phyloP scores from a whole-genome alignment of 495 filamentous ascomycete genomes.

The Penicillium pancosmium region DNA sequence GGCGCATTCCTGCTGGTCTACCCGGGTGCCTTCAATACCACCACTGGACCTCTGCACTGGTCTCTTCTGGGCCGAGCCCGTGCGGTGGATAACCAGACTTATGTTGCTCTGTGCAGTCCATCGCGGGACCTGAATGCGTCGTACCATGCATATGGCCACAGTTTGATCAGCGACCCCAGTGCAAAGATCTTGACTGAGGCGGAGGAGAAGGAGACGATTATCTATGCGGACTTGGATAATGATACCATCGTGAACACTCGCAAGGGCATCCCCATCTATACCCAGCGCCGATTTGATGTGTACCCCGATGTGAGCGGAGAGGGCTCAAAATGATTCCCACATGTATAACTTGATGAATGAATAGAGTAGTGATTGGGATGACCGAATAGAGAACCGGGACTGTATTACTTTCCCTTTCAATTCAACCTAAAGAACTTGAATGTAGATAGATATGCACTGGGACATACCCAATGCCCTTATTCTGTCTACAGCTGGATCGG shows the following conservation, averaged over 20 bases:
- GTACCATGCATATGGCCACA: conserved; percentile 94
- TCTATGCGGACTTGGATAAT: conserved; percentile 73
- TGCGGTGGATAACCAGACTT: conserved; percentile 93
- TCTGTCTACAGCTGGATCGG: too few species aligned
- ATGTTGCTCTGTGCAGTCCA: conserved; percentile 90
- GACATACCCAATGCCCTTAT: too few species aligned
- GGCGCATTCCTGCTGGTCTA: conserved; percentile 85
- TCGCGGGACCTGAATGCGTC: conserved; percentile 74
- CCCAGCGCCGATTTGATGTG: conserved; percentile 90
- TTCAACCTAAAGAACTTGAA: too few species aligned
- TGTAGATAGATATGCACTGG: too few species aligned
- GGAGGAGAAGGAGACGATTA: conserved; percentile 72
- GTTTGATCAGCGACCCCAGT: conserved; percentile 86
- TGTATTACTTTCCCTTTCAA: too few species aligned
- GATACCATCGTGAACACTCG: conserved; percentile 75
- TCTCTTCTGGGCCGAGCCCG: conserved; percentile 76
- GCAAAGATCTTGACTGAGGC: conserved; percentile 75
- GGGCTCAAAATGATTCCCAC: conserved; percentile 14
- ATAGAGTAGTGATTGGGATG: too few species aligned
- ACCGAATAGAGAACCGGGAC: too few species aligned
- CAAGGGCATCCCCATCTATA: conserved; percentile 80
- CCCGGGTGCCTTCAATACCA: conserved; percentile 94
- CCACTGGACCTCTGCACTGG: conserved; percentile 93
- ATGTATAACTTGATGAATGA: too few species aligned
- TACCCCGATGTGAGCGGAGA: conserved; percentile 81